These are phyloP conservation scores for Epichloe coenophiala DNA, from an alignment of 2,329 filamentous ascomycete genomes.

Conservation along the genomic window DNA sequence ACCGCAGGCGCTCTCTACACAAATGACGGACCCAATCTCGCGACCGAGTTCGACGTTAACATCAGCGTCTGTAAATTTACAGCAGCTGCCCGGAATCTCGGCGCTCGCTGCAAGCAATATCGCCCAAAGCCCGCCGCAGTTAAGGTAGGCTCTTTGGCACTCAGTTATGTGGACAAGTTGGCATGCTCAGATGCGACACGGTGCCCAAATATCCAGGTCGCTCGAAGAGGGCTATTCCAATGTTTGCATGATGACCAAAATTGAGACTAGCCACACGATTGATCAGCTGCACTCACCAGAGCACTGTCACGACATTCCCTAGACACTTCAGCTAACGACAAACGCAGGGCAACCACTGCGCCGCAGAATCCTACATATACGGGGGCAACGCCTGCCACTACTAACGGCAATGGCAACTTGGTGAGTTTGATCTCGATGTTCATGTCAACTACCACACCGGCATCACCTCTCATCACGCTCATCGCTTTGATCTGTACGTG, in stretches of 20 bases:
- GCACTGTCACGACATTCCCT: background rate
- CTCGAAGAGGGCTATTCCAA: background rate
- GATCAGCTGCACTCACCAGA: background rate
- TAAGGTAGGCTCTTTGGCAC: slow-evolving; percentile 25
- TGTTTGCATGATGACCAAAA: too few relatives aligned
- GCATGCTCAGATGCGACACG: background rate
- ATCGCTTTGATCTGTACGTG: background rate
- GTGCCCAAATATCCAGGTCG: background rate
- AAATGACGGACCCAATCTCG: slow-evolving; percentile 33
- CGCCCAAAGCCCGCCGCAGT: slow-evolving; percentile 28
- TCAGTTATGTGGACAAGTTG: too few relatives aligned
- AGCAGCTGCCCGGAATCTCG: slow-evolving; percentile 33
- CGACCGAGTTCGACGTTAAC: slow-evolving; percentile 36
- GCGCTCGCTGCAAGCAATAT: slow-evolving; percentile 29
- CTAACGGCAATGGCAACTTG: slow-evolving; percentile 25
- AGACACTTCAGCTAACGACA: slow-evolving; percentile 4
- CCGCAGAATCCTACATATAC: slow-evolving; percentile 13
- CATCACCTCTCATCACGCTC: background rate
- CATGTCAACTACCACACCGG: background rate
- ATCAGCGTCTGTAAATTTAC: slow-evolving; percentile 25
- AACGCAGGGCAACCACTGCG: slow-evolving; percentile 8
- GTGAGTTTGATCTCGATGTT: slow-evolving; percentile 17
- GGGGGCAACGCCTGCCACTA: slow-evolving; percentile 25
- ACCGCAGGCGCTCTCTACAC: slow-evolving; percentile 23
- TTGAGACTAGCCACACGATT: too few relatives aligned